Evolutionary conservation across 192 early-diverging fungal species (phyloP), one percentile per base, ranked within the genome.

Genomic region (Obelidium mucronatum): DNA sequence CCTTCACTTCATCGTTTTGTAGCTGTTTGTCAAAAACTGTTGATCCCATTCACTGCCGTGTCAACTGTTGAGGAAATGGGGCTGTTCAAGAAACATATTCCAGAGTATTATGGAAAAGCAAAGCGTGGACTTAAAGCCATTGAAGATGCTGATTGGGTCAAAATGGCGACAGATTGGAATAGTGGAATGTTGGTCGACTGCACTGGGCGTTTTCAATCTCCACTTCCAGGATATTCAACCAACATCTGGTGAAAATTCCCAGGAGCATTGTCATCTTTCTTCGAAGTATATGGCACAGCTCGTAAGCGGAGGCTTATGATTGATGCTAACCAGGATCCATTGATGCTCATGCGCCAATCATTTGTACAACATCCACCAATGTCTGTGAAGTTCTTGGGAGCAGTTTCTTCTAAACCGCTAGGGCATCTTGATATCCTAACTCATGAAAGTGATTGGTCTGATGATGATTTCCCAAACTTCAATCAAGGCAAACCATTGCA

Each of bases 41-140:
- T 13, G 11, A 24, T 59, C 24, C 56, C 56, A 13, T 59, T 13
- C 42, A 44, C 42, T 11, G 17, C 42, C 17, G 42, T 59, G 4
- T 59, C 24, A 13, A 59, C 56, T 30, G 31, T 59, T 59, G 56
- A 24, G 11, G 56, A 59, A 59, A 59, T 59, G 56, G 56, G 24
- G 4, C 56, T 59, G 8, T 59, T 59, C 56, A 59, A 59, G 24
- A 59, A 59, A n/a, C 56, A 59, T 33, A 59, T 59, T 59, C 56
- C 56, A 59, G 24, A 59, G 24, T 59, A 59, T 59, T 59, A 30
- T 59, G 56, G 56, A 4, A 59, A 59, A 30, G 24, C 8, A 59
- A 4, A n/a, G 5, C n/a, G 56, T 8, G 56, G 56, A 59, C 5
- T 59, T n/a, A 59, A 24, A 59, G 56, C 56, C 24, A n/a, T 33